Base-by-base conservation (phyloP, 1,284 basidiomycete species). In the Heliocybe sulcata region DNA sequence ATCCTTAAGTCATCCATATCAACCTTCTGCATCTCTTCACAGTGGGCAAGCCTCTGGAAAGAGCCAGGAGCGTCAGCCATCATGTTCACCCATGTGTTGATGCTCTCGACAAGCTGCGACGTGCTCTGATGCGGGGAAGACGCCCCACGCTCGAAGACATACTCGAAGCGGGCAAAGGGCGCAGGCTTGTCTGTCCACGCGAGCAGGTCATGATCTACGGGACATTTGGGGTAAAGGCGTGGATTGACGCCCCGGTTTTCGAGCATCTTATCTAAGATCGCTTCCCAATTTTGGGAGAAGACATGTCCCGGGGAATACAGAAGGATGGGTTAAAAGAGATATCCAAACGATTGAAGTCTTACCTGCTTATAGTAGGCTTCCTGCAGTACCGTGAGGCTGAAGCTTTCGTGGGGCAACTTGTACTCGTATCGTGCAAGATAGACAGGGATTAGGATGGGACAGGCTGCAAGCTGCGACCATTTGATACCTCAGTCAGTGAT, bases 391-490 rank as follows among this genome's bases (percentile, higher is more conserved):
- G 72, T 72, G 31, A 67, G 54, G 57, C 61, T 47, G 50, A 57
- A 14, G 56, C 62, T 51, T 55, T 45, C 57, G 59, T 45, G n/a
- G 0, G 54, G 31, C 11, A 52, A 20, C 1, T 48, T 9, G 3
- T 55, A 45, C 14, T 60, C 52, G 54, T 67, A 77, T 48, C 72
- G 68, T 14, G 63, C 59, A 8, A 77, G 58, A 55, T 76, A 77
- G 2, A 72, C 62, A 11, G 75, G 75, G 1, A 77, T 59, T 42
- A 77, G 68, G 48, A 77, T 64, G 1, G 75, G 75, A 55, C 73
- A 75, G 35, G 70, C 71, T 12, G 74, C 72, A 1, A 69, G 59
- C 73, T 75, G 53, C 26, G 35, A 16, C 45, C 22, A 55, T 55
- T 45, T 19, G 56, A 49, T 26, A 26, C 47, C 16, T 25, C 8